Percentiles rank a stretch among this genome's conserved stretches.
These are phyloP conservation scores for Daldinia bambusicola DNA, from an alignment of 495 filamentous ascomycete genomes.

Conservation along the genomic window DNA sequence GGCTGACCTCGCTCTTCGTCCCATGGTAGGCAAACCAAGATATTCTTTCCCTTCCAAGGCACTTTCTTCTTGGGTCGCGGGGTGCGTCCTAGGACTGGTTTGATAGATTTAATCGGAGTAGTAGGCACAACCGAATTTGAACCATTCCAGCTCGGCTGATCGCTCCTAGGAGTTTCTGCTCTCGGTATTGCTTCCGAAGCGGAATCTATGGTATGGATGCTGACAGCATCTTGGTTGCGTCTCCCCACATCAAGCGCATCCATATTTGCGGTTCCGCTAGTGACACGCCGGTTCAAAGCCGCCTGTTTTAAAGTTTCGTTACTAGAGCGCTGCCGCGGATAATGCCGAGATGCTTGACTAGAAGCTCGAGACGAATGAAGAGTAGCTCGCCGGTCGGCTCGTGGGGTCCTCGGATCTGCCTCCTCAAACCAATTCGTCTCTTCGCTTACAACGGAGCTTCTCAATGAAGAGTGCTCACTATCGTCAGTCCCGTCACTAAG, in stretches of 20 bases:
- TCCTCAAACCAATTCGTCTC: constrained; percentile 58
- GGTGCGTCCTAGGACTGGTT: constrained; percentile 48
- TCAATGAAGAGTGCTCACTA: constrained; percentile 71
- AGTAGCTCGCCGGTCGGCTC: constrained; percentile 57
- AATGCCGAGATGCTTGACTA: constrained; percentile 51
- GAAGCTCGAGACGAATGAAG: constrained; percentile 49
- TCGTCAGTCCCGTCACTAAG: constrained; percentile 77
- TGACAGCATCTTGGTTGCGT: constrained; percentile 46
- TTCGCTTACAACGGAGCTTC: constrained; percentile 62
- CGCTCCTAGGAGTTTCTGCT: constrained; percentile 45
- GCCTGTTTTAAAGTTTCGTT: constrained; percentile 73
- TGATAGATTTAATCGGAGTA: constrained; percentile 50
- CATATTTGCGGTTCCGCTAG: constrained; percentile 50
- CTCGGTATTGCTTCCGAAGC: constrained; percentile 39
- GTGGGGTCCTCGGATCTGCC: constrained; percentile 52
- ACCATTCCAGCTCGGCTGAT: constrained; percentile 40
- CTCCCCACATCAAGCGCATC: constrained; percentile 49
- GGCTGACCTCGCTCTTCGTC: constrained; percentile 72
- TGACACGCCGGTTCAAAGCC: constrained; percentile 58
- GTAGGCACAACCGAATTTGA: constrained; percentile 41
- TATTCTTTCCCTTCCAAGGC: constrained; percentile 78
- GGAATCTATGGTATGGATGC: constrained; percentile 44
- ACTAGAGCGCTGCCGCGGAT: constrained; percentile 63
- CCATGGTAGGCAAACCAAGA: constrained; percentile 74
- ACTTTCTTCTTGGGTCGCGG: constrained; percentile 64